These are phyloP conservation scores for Hymenochaete sp. DNA, from an alignment of 1,284 basidiomycete species.

Conservation along the genomic window DNA sequence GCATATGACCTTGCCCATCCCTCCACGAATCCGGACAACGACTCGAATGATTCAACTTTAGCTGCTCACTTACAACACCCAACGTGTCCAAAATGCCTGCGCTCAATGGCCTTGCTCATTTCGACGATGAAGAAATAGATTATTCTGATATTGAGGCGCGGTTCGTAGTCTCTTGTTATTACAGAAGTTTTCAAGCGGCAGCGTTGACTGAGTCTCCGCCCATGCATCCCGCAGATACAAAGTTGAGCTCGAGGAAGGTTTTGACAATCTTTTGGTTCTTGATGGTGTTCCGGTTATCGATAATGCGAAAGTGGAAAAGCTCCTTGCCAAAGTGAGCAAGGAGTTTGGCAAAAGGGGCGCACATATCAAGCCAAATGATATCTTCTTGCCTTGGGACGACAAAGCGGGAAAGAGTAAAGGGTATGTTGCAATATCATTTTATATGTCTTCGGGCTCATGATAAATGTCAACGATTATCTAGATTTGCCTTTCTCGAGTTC, in stretches of 20 bases:
- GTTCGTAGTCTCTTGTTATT: slow-evolving; percentile 35
- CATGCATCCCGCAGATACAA: slow-evolving; percentile 51
- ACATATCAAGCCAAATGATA: slow-evolving; percentile 65
- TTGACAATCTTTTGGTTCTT: slow-evolving; percentile 82
- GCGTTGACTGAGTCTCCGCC: slow-evolving; percentile 7
- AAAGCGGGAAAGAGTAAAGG: slow-evolving; percentile 77
- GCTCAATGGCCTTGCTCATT: slow-evolving; percentile 27
- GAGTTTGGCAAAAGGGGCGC: slow-evolving; percentile 77
- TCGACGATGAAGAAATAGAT: slow-evolving; percentile 70
- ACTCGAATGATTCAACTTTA: too few relatives aligned
- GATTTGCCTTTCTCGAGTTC: slow-evolving; percentile 89
- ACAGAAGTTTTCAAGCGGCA: slow-evolving; percentile 7
- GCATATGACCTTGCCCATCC: too few relatives aligned
- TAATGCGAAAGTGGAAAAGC: slow-evolving; percentile 67
- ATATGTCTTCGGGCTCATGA: neutral
- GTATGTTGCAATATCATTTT: slow-evolving; percentile 34
- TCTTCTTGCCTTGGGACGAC: slow-evolving; percentile 82
- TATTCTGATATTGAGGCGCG: slow-evolving; percentile 92
- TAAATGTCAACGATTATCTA: slow-evolving; percentile 26
- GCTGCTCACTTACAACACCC: too few relatives aligned
- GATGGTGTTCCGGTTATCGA: slow-evolving; percentile 87
- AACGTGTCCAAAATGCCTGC: slow-evolving; percentile 23
- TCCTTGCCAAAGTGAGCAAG: slow-evolving; percentile 73
- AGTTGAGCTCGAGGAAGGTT: slow-evolving; percentile 70
- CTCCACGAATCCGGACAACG: too few relatives aligned